Base-by-base conservation (phyloP, 2,329 filamentous ascomycete genomes). In the Alternaria postmessia region DNA sequence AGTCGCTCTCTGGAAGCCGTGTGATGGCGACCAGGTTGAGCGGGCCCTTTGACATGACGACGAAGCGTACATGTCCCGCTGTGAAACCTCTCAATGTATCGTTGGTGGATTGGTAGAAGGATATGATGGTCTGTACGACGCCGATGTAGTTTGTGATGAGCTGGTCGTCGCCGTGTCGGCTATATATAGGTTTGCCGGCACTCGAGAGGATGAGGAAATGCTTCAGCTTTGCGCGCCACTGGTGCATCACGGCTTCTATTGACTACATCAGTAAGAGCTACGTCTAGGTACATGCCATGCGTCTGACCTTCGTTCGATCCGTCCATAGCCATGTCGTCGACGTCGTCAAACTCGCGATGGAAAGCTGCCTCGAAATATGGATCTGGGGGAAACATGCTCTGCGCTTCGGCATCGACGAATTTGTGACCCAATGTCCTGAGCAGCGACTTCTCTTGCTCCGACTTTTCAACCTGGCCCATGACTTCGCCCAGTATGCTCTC, bases 191-290 rank as follows among this genome's bases (percentile, higher is more conserved):
- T 77, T 99, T 99, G 20, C 95, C 95, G 9, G 96, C 94, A 14
- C 93, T 94, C 3, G 95, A 98, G 1, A 99, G 83, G 71, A 99
- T 96, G 80, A 99, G 88, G 78, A 97, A 99, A 79, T 99, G 95
- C 79, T 99, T 99, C 64, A 94, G 85, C 81, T 98, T 98, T 38
- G 91, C 88, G 75, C 93, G 95, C 94, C 94, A 99, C 64, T 89
- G 84, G 16, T 83, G 81, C 41, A 97, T 83, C 26, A 92, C 68
- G 22, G 75, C 66, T 69, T 81, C 80, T 76, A 74, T 70, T 60
- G 38, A 59, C 55, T 60, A 61, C 53, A 74, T 78, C 73, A 78
- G 74, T 66, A 65, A 60, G 51, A 26, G 51, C 55, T 54, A 60
- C 54, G 16, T 54, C 55, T 62, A 66, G 54, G 57, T 63, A 64